Evolutionary conservation across 2,329 filamentous ascomycete genomes (phyloP).

Genomic region (Fusarium metavorans): DNA sequence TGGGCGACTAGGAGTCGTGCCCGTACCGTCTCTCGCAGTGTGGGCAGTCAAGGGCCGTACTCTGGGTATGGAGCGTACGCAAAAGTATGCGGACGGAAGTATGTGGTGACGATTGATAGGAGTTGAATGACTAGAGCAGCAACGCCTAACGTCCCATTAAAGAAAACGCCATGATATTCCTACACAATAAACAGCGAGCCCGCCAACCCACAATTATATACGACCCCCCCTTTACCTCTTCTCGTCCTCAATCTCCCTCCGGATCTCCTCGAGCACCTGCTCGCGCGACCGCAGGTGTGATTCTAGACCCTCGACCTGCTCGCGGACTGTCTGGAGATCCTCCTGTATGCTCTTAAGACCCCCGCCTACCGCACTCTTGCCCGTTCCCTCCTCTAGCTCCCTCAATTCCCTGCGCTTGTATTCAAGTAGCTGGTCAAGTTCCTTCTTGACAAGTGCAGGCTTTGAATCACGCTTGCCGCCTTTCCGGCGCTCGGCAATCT

Average conservation of each 20-base stretch:
- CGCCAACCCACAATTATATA: conserved; percentile 17
- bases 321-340: conserved; percentile 89
- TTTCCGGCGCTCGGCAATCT: conserved; percentile 73
- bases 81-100: conserved; percentile 61
- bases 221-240: conserved; percentile 64
- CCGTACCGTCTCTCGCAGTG: conserved; percentile 63
- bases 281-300: conserved; percentile 82
- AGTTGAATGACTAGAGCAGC: conserved; percentile 10
- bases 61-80: conserved; percentile 58
- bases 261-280: conserved; percentile 79
- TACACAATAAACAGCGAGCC: conserved; percentile 40
- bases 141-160: conserved; percentile 42
- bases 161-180: conserved; percentile 45
- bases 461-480: conserved; percentile 79
- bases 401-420: conserved; percentile 88
- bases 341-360: conserved; percentile 82
- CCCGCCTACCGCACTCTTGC: conserved; percentile 76
- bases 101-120: conserved; percentile 49
- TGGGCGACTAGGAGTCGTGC: conserved; percentile 61
- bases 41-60: conserved; percentile 66
- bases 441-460: conserved; percentile 91
- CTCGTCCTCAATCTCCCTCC: conserved; percentile 88
- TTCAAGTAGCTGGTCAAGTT: conserved; percentile 92
- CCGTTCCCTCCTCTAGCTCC: conserved; percentile 79
- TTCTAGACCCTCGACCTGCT: conserved; percentile 94